Percentiles rank a stretch among this genome's conserved stretches.
These are phyloP conservation scores for Ascocoryne sarcoides DNA, from an alignment of 2,329 filamentous ascomycete genomes.

Conservation along the genomic window DNA sequence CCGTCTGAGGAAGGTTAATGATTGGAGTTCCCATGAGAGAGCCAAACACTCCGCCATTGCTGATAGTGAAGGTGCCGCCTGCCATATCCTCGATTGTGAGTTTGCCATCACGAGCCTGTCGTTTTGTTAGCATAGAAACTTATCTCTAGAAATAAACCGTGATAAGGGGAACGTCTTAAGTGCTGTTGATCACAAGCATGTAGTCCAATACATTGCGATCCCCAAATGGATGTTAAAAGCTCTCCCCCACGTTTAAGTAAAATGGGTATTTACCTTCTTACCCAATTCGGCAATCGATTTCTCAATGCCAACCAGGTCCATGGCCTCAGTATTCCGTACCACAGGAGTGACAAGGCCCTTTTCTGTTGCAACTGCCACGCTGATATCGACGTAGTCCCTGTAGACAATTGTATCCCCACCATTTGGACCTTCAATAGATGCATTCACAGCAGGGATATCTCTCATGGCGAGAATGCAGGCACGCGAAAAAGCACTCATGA, in stretches of 20 bases:
- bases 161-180: too few relatives aligned
- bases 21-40: slow-evolving; percentile 97
- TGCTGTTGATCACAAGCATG: too few relatives aligned
- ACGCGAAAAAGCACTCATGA: slow-evolving; percentile 96
- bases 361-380: slow-evolving; percentile 92
- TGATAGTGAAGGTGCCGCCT: slow-evolving; percentile 95
- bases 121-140: slow-evolving; percentile 6
- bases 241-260: too few relatives aligned
- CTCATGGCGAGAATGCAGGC: slow-evolving; percentile 88
- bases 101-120: slow-evolving; percentile 83
- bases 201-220: too few relatives aligned
- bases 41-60: slow-evolving; percentile 94
- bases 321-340: slow-evolving; percentile 80
- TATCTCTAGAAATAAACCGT: neutral
- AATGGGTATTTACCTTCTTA: slow-evolving; percentile 62
- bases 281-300: slow-evolving; percentile 86
- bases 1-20: slow-evolving; percentile 92
- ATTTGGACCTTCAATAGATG: slow-evolving; percentile 90
- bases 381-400: slow-evolving; percentile 95
- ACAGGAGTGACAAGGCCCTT: slow-evolving; percentile 96
- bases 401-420: slow-evolving; percentile 97
- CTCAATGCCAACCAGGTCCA: slow-evolving; percentile 87
- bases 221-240: too few relatives aligned
- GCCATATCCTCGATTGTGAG: slow-evolving; percentile 99
- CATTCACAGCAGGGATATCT: slow-evolving; percentile 90